Evolutionary conservation across 495 filamentous ascomycete genomes (phyloP), one percentile per base, ranked within the genome.

Genomic region (Penicillium tannophilum): DNA sequence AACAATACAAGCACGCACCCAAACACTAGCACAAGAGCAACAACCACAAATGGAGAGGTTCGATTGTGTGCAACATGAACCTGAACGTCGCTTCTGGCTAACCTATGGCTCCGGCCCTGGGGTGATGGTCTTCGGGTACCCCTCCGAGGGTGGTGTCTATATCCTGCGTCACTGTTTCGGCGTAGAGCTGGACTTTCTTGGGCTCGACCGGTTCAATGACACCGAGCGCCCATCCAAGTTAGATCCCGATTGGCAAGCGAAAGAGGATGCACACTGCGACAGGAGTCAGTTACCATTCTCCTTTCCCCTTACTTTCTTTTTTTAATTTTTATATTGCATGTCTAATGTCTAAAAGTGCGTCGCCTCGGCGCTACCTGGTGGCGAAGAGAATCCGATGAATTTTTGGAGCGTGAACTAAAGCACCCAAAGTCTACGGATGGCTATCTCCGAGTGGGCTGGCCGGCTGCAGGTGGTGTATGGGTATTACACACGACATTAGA

Each of bases 181-280:
- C n/a, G 55, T 62, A 17, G 59, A 62, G 42, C 31, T 58, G 31
- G 59, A 62, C 26, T 62, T 57, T 48, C 55, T 58, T 8, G 54
- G 47, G 52, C 26, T 58, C 12, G 59, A 62, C 55, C 59, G 14
- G 30, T 62, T 62, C 28, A 58, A 62, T 46, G 52, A 52, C 17
- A 46, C 36, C 16, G 46, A 24, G 28, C 39, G 44, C 28, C 54
- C 48, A 51, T 31, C 46, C 28, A 41, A 41, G 28, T 52, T 54
- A 23, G 43, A 56, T 36, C 54, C 54, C 43, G 54, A 56, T 23
- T 56, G 54, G 54, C 59, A 57, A 48, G 19, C n/a, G 24, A 58
- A 62, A 43, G 55, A 62, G 48, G 52, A 57, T 56, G 39, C 31
- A 36, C 58, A 61, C 28, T 61, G 58, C 48, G 58, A 61, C 56